Conservation (phyloP, 176 grass and related monocot genomes). For the Hyparrhenia diplandra region DNA sequence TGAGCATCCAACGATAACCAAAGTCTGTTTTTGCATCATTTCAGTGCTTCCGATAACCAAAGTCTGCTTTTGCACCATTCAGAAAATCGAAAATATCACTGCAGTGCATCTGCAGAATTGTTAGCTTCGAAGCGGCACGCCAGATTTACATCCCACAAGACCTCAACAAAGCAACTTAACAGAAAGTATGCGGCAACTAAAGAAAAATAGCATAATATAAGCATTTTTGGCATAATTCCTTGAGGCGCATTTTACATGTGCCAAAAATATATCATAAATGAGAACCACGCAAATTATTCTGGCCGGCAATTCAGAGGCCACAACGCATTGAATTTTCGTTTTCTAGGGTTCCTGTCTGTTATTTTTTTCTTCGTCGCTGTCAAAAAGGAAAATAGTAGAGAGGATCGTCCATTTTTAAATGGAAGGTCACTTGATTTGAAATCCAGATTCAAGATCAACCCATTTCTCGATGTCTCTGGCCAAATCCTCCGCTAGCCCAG, state of each 20-base stretch:
- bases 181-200: too few relatives aligned
- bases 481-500: conserved; percentile 33
- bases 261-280: too few relatives aligned
- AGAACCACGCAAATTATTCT: too few relatives aligned
- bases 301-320: too few relatives aligned
- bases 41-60: neutral
- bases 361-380: too few relatives aligned
- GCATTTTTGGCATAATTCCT: neutral
- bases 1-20: neutral
- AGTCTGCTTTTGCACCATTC: too few relatives aligned
- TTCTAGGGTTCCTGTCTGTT: too few relatives aligned
- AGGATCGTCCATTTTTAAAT: neutral
- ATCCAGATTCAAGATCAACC: conserved; percentile 47
- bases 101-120: neutral
- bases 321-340: too few relatives aligned
- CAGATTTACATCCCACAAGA: neutral
- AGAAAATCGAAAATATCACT: neutral
- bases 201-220: too few relatives aligned
- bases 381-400: too few relatives aligned
- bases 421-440: conserved; percentile 45
- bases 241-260: neutral
- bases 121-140: neutral
- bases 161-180: too few relatives aligned
- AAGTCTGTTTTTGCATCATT: neutral
- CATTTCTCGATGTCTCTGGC: conserved; percentile 49